Evolutionary conservation across 2,329 filamentous ascomycete species (phyloP).

Genomic region (Fusarium incarnatum): DNA sequence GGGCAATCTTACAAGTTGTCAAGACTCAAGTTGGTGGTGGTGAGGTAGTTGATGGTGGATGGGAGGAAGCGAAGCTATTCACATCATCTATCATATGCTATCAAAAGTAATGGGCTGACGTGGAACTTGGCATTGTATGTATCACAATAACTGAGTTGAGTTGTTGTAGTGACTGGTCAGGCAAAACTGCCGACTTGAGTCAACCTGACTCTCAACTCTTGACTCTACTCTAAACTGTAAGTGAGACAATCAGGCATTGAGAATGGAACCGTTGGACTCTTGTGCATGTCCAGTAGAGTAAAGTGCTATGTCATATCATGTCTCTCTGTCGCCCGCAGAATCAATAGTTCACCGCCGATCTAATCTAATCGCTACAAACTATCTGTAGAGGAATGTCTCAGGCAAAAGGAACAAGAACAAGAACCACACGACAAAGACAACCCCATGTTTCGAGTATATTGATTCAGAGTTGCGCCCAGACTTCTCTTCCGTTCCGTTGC

Average conservation of each 20-base stretch:
- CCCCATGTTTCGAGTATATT: constrained; percentile 24
- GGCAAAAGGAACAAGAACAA: not conserved
- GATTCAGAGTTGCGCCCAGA: not conserved
- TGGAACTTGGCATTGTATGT: not conserved
- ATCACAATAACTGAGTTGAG: not conserved
- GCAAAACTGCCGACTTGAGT: constrained; percentile 6
- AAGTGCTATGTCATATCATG: not conserved
- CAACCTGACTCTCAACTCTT: not conserved
- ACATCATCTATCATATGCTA: not conserved
- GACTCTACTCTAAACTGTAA: not conserved
- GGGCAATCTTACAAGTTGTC: constrained; percentile 14
- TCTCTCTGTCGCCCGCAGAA: not conserved
- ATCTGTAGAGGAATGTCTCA: constrained; percentile 8
- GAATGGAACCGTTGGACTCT: constrained; percentile 7
- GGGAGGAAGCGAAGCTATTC: not conserved
- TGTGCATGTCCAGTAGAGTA: not conserved
- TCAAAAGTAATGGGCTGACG: not conserved
- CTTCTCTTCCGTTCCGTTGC: not conserved
- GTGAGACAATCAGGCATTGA: constrained; percentile 21
- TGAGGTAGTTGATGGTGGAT: not conserved
- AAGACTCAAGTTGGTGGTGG: not conserved
- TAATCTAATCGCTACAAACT: constrained; percentile 6
- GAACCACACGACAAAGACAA: not conserved
- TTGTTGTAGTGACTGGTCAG: constrained; percentile 8
- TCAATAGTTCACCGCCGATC: constrained; percentile 32